These are phyloP conservation scores for Aspergillus alliaceus DNA, from an alignment of 2,329 filamentous ascomycete species.

Conservation along the genomic window DNA sequence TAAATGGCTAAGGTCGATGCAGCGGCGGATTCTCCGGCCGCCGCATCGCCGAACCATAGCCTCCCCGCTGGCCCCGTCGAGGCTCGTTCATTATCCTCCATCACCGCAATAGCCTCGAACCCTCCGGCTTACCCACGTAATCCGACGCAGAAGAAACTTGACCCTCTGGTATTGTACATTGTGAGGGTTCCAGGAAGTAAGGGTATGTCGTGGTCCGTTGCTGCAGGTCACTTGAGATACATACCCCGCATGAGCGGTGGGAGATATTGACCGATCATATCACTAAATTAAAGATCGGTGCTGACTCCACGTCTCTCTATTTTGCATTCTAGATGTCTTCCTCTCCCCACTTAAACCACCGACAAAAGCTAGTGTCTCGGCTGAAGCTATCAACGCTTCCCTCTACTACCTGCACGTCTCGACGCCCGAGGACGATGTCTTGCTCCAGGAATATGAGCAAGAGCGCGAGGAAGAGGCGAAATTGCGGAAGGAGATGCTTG, in stretches of 20 bases:
- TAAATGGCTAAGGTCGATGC: constrained; percentile 24
- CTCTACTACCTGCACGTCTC: constrained; percentile 90
- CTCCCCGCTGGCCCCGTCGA: constrained; percentile 55
- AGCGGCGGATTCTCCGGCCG: constrained; percentile 28
- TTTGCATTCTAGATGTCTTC: constrained; percentile 70
- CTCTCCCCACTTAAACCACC: constrained; percentile 88
- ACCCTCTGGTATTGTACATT: constrained; percentile 83
- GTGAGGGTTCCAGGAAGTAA: constrained; percentile 86
- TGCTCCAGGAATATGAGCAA: constrained; percentile 41
- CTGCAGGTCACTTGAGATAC: not conserved
- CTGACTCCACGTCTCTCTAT: constrained; percentile 14
- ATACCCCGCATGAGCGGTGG: constrained; percentile 10
- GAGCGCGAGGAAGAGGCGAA: constrained; percentile 32
- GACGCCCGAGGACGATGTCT: constrained; percentile 55
- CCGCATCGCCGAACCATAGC: constrained; percentile 16
- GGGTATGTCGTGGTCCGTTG: constrained; percentile 54
- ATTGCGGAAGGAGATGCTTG: constrained; percentile 23
- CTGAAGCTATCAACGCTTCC: constrained; percentile 80
- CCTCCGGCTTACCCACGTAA: constrained; percentile 83
- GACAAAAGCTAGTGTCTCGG: constrained; percentile 77
- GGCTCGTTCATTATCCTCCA: constrained; percentile 76
- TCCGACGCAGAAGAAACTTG: constrained; percentile 66
- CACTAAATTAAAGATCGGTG: not conserved
- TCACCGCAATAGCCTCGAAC: constrained; percentile 79
- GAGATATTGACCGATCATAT: not conserved